Conservation (phyloP, 345 rosid genomes). For the Melaleuca quinquenervia region DNA sequence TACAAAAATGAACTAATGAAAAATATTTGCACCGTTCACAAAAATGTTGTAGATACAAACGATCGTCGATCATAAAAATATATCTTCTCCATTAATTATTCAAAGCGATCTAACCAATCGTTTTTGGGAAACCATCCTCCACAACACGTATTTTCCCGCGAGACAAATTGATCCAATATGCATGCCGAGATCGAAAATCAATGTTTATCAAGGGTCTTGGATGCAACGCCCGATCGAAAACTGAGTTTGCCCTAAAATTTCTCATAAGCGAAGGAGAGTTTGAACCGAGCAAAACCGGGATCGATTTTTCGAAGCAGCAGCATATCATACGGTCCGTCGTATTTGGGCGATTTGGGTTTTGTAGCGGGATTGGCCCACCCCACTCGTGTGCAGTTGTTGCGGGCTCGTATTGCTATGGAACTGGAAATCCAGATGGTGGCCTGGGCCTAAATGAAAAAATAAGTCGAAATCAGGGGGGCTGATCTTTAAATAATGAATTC, state of each 20-base stretch:
- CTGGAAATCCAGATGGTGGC: background rate
- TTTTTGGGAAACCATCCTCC: background rate
- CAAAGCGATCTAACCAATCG: background rate
- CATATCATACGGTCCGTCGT: no score
- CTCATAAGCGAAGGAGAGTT: background rate
- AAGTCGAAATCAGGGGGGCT: background rate
- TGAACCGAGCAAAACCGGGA: background rate
- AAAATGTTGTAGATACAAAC: background rate
- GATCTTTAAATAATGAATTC: background rate
- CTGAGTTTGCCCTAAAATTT: background rate
- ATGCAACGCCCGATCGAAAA: background rate
- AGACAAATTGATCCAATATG: no score
- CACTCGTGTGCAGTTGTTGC: background rate
- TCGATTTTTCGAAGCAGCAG: background rate
- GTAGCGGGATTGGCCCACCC: background rate
- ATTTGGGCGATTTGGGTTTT: background rate
- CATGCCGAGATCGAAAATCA: no score
- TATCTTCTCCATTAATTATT: background rate
- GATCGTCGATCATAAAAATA: fast-evolving
- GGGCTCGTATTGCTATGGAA: background rate
- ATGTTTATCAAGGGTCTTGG: background rate
- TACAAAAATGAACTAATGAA: background rate
- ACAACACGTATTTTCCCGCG: background rate
- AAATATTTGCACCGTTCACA: fast-evolving
- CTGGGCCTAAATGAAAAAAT: background rate